phyloP scores from a whole-genome alignment of 2,329 filamentous ascomycete genomes.

The Blastomyces parvus region DNA sequence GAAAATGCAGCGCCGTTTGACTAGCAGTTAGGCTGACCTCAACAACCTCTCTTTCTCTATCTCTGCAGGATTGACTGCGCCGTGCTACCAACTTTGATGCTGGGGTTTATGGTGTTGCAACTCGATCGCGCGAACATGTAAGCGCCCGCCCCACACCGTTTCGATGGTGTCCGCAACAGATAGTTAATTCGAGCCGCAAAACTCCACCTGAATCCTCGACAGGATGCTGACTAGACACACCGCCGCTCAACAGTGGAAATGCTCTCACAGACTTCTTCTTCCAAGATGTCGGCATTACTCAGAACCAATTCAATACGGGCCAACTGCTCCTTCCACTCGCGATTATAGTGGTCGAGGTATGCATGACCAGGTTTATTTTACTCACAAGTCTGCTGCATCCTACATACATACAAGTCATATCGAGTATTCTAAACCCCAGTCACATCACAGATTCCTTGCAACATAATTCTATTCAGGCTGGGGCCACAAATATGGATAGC shows the following conservation, averaged over 20 bases:
- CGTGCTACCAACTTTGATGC: conserved; percentile 21
- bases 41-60: neutral
- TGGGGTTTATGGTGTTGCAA: conserved; percentile 24
- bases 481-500: conserved; percentile 43
- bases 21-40: neutral
- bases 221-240: neutral
- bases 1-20: neutral
- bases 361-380: neutral
- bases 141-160: neutral
- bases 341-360: conserved; percentile 30
- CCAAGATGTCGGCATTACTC: conserved; percentile 37
- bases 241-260: conserved; percentile 32
- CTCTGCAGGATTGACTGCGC: conserved; percentile 17
- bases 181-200: neutral
- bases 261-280: conserved; percentile 42
- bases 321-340: conserved; percentile 41
- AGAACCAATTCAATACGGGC: conserved; percentile 44
- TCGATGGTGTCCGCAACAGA: neutral
- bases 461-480: conserved; percentile 41
- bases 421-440: neutral
- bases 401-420: neutral
- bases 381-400: no score
- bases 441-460: conserved; percentile 36
- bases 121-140: conserved; percentile 25
- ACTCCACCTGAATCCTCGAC: neutral